Evolutionary conservation across 2,329 filamentous ascomycete species (phyloP), one percentile per base, ranked within the genome.

Genomic region (Sarocladiaceae sp.): DNA sequence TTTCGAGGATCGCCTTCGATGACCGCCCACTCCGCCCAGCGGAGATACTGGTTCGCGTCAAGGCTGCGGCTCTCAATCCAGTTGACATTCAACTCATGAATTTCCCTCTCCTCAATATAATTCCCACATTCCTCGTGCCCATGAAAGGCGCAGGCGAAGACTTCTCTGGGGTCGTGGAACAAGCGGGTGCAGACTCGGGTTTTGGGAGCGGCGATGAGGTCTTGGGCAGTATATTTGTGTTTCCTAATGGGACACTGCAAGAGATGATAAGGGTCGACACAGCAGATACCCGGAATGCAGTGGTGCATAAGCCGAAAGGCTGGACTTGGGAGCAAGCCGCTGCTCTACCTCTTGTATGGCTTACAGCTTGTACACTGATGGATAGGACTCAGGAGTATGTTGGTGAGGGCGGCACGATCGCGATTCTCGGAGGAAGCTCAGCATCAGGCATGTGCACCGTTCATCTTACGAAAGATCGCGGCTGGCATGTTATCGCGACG

Each of bases 81-180:
- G 37, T 53, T 35, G 51, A 53, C 28, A 23, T 46, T 17, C 51
- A 53, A 44, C 35, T 53, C 2, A 53, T 53, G 44, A 25, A 36
- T 15, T 40, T 23, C 26, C 51, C 51, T 3, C 51, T 49, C 4
- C 18, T 49, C 15, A 26, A 3, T 3, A 36, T 5, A 8, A 11
- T 49, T 4, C 51, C 51, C 28, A 22, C 4, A 5, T 48, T 42
- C 12, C 10, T 52, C 22, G 12, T 52, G 17, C 51, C 51, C 3
- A 17, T 48, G 31, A 52, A 52, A 39, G 51, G 28, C n/a, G 51
- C 49, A 7, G 51, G 51, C 40, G 40, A 49, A 17, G 51, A 52
- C 25, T 52, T 52, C 42, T 23, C 51, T 4, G 51, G 51, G 13
- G 17, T 49, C 3, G 51, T 52, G 25, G 40, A 52, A 20, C 26